A percentile compares a stretch with the other conserved stretches of the same genome.
Evolutionary conservation across 1,284 basidiomycete genomes (phyloP).

Genomic region (Athelia sp.): DNA sequence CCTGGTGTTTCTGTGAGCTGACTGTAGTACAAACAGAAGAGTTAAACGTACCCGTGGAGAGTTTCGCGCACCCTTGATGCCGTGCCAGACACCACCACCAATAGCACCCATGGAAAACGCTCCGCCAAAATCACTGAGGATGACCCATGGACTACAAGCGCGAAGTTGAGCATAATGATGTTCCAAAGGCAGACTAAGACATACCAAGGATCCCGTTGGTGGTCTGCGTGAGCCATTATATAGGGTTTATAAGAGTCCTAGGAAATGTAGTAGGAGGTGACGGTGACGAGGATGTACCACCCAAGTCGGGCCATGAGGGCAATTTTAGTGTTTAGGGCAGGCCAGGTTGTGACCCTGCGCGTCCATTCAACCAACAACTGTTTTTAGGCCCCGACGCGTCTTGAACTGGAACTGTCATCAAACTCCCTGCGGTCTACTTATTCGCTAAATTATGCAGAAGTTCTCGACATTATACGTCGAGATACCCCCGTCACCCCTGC

Average conservation of each 20-base stretch:
- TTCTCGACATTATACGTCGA: constrained; percentile 52
- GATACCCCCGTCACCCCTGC: constrained; percentile 44
- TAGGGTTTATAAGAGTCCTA: too few relatives aligned
- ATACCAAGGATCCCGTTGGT: constrained; percentile 15
- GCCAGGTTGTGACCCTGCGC: too few relatives aligned
- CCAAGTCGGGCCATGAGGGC: too few relatives aligned
- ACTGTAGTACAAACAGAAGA: too few relatives aligned
- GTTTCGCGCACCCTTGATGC: constrained; percentile 97
- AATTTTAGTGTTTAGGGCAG: too few relatives aligned
- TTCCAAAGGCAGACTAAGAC: not conserved
- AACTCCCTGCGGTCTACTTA: too few relatives aligned
- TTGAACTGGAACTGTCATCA: not conserved
- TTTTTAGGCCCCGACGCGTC: not conserved
- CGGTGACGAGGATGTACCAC: too few relatives aligned
- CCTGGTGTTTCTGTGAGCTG: too few relatives aligned
- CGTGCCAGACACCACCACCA: constrained; percentile 98
- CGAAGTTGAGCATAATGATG: too few relatives aligned
- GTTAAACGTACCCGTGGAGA: constrained; percentile 76
- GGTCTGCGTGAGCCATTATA: constrained; percentile 12
- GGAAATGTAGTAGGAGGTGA: too few relatives aligned
- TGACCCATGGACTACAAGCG: constrained; percentile 85
- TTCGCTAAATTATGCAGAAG: not conserved
- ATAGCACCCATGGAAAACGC: constrained; percentile 95
- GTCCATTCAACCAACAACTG: too few relatives aligned
- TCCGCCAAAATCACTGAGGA: constrained; percentile 97